Percentiles rank a stretch among this genome's conserved stretches.
Evolutionary conservation across 202 grass and related monocot genomes (phyloP).

Genomic region (Carex arenaria): DNA sequence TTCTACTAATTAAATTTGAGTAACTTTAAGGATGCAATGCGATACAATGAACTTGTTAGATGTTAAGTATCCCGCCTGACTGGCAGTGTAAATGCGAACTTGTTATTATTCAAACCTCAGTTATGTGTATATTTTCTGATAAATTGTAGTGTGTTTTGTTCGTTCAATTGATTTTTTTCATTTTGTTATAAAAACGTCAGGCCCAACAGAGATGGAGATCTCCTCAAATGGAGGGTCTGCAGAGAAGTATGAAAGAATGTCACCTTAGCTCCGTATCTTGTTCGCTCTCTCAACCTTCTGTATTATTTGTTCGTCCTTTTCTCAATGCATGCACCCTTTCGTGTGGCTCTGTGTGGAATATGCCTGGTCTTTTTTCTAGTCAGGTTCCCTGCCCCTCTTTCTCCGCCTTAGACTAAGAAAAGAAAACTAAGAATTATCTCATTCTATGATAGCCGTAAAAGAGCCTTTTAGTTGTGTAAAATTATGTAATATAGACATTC

Average conservation of each 20-base stretch:
- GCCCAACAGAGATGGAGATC: constrained; percentile 44
- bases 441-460: constrained; percentile 50
- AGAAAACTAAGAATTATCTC: constrained; percentile 11
- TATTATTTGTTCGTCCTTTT: constrained; percentile 20
- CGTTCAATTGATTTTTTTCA: constrained; percentile 3
- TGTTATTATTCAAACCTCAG: not conserved
- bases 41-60: not conserved
- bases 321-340: constrained; percentile 23
- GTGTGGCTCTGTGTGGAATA: constrained; percentile 37
- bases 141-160: not conserved
- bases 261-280: constrained; percentile 25
- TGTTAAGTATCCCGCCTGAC: not conserved
- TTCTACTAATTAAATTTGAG: not conserved
- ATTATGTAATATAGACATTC: constrained; percentile 48
- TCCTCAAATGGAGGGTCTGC: constrained; percentile 52
- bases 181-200: constrained; percentile 36
- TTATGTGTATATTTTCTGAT: not conserved
- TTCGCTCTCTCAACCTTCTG: constrained; percentile 25
- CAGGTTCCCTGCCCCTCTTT: constrained; percentile 53
- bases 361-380: constrained; percentile 74
- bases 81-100: not conserved
- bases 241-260: constrained; percentile 75
- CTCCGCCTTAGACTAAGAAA: constrained; percentile 2
- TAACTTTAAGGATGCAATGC: not conserved
- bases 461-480: constrained; percentile 66